These are phyloP conservation scores for Peronospora destructor DNA, from an alignment of 352 stramenopile genomes.

Conservation along the genomic window DNA sequence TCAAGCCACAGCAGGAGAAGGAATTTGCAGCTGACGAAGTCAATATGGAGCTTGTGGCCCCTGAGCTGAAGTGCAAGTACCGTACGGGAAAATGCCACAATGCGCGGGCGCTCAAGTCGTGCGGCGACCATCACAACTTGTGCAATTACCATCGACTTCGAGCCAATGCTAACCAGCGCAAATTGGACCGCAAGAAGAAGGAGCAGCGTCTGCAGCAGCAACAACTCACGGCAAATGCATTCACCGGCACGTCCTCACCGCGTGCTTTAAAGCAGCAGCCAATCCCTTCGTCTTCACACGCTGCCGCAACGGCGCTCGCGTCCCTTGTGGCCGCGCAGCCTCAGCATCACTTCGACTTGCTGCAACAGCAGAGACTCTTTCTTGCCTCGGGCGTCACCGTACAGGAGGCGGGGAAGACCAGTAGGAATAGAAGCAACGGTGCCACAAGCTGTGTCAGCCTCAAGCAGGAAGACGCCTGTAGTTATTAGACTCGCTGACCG, in stretches of 20 bases:
- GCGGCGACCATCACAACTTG: constrained; percentile 74
- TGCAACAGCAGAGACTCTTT: constrained; percentile 22
- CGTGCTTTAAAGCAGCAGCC: constrained; percentile 7
- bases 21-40: constrained; percentile 1
- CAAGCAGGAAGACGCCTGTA: constrained; percentile 34
- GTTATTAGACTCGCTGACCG: constrained; percentile 27
- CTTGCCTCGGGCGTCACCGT: constrained; percentile 18
- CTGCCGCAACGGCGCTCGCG: constrained; percentile 35
- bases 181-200: constrained; percentile 82
- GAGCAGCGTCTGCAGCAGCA: constrained; percentile 44
- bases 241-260: constrained; percentile 13
- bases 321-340: constrained; percentile 33
- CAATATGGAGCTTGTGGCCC: constrained; percentile 14
- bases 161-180: constrained; percentile 76
- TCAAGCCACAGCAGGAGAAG: constrained; percentile 25
- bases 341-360: constrained; percentile 29
- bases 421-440: constrained; percentile 28
- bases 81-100: constrained; percentile 78
- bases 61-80: constrained; percentile 72
- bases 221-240: constrained; percentile 25
- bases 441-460: constrained; percentile 21
- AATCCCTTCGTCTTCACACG: constrained; percentile 28
- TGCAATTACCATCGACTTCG: constrained; percentile 78
- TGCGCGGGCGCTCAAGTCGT: constrained; percentile 62
- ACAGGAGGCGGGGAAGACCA: constrained; percentile 21